phyloP scores from a whole-genome alignment of 306 rosid species.

The Cucumis sativus region Cucumber_9930_V3 NC_026659.2:5982501-5983000 shows the following conservation, averaged over 20 bases:
- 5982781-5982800: conserved; percentile 54
- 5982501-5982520: background rate
- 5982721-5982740: conserved; percentile 52
- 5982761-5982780: conserved; percentile 88
- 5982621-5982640: conserved; percentile 80
- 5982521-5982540: background rate
- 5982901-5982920: background rate
- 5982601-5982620: conserved; percentile 36
- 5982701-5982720: conserved; percentile 41
- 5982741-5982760: conserved; percentile 72
- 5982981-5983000: too few relatives aligned
- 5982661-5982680: conserved; percentile 69
- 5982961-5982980: too few relatives aligned
- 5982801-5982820: conserved; percentile 86
- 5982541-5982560: background rate
- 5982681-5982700: conserved; percentile 57
- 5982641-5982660: conserved; percentile 65
- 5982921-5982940: too few relatives aligned
- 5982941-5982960: too few relatives aligned
- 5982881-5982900: background rate
- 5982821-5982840: conserved; percentile 77
- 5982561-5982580: background rate
- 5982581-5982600: background rate
- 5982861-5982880: background rate
- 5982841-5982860: conserved; percentile 44